Evolutionary conservation across 108 stramenopile species (phyloP), one percentile per base, ranked within the genome.

Genomic region (Conticribra guillardii): DNA sequence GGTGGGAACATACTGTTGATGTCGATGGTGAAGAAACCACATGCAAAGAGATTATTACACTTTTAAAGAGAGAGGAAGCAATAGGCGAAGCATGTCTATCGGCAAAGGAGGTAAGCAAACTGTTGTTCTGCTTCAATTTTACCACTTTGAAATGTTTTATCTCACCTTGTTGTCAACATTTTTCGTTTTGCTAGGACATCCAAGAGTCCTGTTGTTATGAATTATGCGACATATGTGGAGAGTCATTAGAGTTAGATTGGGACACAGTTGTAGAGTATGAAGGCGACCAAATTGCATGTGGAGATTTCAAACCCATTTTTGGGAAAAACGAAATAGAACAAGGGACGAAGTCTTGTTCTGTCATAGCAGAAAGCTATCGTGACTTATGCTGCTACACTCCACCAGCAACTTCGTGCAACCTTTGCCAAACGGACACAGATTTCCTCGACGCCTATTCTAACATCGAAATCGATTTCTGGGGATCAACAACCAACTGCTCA

Each of bases 281-380:
- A 8, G 67, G 65, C 3, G 67, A 67, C 24, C 67, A 59, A 14
- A 37, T 80, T 49, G 61, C 79, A 37, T 80, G 79, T 49, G 79
- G 79, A 53, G 79, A 80, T 37, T 45, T 80, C 45, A 80, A 69
- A 30, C 70, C 79, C 27, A 67, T 80, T 44, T 80, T 80, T 64
- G 72, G 79, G 2, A 56, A 59, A 32, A 33, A 80, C 18, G 79
- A 73, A 34, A 80, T 80, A 15, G 71, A 80, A 57, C 54, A 80
- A 44, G 67, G 67, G 3, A 51, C 46, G 15, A 61, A 73, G 45
- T 15, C 53, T 18, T 80, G 79, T 34, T n/a, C 49, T 29, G 44
- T 32, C 15, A 50, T 68, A 14, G 61, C 60, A 55, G 61, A 68
- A 15, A 41, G 53, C 11, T 80, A 63, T 37, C 54, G 56, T n/a